Conservation (phyloP, 352 stramenopile genomes). For the Pythium chondricola region DNA sequence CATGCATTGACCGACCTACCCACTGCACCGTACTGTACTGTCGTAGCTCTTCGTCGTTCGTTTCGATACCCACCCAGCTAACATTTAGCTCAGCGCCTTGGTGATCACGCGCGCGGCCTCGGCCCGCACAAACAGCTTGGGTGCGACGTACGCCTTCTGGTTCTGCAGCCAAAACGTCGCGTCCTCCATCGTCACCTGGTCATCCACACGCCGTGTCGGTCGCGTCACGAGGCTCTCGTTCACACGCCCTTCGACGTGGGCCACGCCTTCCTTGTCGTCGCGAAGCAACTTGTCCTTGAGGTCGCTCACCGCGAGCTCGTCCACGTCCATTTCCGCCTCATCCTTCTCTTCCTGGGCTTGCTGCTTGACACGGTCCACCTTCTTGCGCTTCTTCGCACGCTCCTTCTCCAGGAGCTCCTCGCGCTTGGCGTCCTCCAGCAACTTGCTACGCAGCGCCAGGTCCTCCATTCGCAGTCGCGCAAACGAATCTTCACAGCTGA, state of each 20-base stretch:
- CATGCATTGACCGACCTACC: too few relatives aligned
- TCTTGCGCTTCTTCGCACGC: conserved; percentile 82
- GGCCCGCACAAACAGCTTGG: conserved; percentile 81
- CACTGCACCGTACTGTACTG: too few relatives aligned
- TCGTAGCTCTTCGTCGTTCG: too few relatives aligned
- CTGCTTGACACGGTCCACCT: conserved; percentile 73
- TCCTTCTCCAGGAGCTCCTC: conserved; percentile 76
- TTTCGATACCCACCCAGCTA: too few relatives aligned
- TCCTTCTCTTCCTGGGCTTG: conserved; percentile 70
- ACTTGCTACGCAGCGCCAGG: conserved; percentile 36
- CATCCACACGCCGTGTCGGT: conserved; percentile 43
- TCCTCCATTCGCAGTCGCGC: conserved; percentile 57
- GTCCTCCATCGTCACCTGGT: conserved; percentile 80
- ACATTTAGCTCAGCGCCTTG: conserved; percentile 74
- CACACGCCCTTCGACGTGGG: conserved; percentile 70
- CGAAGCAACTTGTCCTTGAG: conserved; percentile 74
- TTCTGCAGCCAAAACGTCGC: conserved; percentile 76
- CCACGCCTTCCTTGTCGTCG: conserved; percentile 65
- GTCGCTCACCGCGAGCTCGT: conserved; percentile 77
- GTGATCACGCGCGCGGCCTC: conserved; percentile 77
- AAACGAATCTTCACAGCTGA: conserved; percentile 84
- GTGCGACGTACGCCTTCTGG: conserved; percentile 76
- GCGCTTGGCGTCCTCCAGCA: conserved; percentile 75
- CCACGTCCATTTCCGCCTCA: conserved; percentile 83
- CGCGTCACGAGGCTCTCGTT: conserved; percentile 73